These are phyloP conservation scores for Colletotrichum agaves DNA, from an alignment of 2,329 filamentous ascomycete species.

Conservation along the genomic window DNA sequence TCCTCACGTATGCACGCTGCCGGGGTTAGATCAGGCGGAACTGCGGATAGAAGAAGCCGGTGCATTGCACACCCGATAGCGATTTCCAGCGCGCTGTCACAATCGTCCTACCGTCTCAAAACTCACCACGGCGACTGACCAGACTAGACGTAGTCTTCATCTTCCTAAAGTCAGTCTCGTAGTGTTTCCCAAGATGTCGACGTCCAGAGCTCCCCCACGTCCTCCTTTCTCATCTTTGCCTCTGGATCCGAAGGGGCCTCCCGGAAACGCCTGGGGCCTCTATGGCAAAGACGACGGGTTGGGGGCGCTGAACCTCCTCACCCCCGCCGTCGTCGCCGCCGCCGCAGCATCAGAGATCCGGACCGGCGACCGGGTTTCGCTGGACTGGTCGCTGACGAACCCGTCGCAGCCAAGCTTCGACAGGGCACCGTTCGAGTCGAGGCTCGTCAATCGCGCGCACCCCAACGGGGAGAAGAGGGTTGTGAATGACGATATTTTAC, in stretches of 20 bases:
- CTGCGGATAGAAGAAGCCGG: constrained; percentile 5
- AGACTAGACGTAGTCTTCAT: neutral
- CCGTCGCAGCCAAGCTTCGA: constrained; percentile 49
- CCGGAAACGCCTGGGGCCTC: constrained; percentile 66
- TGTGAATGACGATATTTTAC: constrained; percentile 48
- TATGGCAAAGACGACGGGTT: constrained; percentile 62
- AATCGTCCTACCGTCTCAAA: neutral
- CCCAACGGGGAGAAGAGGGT: constrained; percentile 41
- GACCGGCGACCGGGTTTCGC: constrained; percentile 44
- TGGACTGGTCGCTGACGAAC: constrained; percentile 47
- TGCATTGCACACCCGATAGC: constrained; percentile 11
- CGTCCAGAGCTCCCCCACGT: neutral
- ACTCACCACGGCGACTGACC: neutral
- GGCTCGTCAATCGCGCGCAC: constrained; percentile 53
- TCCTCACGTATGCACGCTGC: too few relatives aligned
- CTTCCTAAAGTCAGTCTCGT: neutral
- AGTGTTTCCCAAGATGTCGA: neutral
- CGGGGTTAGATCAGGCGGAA: neutral
- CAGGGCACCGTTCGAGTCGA: constrained; percentile 42
- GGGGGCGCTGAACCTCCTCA: constrained; percentile 66
- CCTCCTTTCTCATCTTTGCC: constrained; percentile 51
- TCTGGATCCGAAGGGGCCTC: constrained; percentile 59
- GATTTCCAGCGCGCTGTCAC: neutral
- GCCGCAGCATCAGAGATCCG: constrained; percentile 40
- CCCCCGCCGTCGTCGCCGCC: constrained; percentile 52